Percentiles rank a stretch among this genome's conserved stretches.
phyloP scores from a whole-genome alignment of 208 protist genomes.

The Borovskyia barvae region DNA sequence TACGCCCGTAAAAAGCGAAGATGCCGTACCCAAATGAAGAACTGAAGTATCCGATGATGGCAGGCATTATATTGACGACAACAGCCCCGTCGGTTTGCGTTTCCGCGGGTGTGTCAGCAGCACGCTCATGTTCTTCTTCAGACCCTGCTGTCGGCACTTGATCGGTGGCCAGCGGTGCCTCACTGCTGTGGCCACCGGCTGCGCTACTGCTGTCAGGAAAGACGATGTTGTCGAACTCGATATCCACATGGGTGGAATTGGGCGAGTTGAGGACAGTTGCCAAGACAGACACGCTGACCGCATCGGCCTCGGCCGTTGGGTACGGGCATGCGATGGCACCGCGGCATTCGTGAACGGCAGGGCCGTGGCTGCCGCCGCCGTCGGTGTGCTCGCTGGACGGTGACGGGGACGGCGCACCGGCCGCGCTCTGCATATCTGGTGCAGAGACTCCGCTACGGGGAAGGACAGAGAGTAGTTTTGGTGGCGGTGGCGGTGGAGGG shows the following conservation, averaged over 20 bases:
- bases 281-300: neutral
- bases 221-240: constrained; percentile 5
- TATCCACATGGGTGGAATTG: constrained; percentile 1
- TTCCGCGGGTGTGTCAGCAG: neutral
- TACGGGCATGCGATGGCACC: too few relatives aligned
- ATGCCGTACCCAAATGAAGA: constrained; percentile 37
- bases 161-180: neutral
- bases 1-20: constrained; percentile 29
- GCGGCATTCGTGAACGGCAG: too few relatives aligned
- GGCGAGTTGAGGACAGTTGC: neutral
- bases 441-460: too few relatives aligned
- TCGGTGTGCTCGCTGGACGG: neutral
- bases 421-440: too few relatives aligned
- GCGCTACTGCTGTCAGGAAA: constrained; percentile 10
- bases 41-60: constrained; percentile 44
- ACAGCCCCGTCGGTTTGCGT: neutral
- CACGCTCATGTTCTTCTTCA: neutral
- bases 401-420: too few relatives aligned
- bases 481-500: too few relatives aligned
- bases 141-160: neutral
- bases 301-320: constrained; percentile 4
- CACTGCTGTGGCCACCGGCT: neutral
- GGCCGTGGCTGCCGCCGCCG: neutral
- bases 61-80: constrained; percentile 1
- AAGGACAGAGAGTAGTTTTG: too few relatives aligned